These are phyloP conservation scores for Raddia distichophylla DNA, from an alignment of 176 grass and related monocot genomes.

Conservation along the genomic window DNA sequence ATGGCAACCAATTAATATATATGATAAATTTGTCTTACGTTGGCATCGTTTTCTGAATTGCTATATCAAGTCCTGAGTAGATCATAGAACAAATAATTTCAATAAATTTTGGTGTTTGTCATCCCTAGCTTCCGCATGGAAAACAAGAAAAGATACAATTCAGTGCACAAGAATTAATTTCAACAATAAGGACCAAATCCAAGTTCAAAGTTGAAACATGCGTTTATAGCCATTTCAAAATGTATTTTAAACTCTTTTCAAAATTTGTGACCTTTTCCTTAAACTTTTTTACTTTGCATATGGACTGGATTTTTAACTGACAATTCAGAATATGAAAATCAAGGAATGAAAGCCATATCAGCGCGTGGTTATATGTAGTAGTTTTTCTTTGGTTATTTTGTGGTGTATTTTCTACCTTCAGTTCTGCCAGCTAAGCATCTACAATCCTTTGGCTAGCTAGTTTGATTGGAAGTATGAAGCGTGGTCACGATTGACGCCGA, in stretches of 20 bases:
- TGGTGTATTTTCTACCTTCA: not conserved
- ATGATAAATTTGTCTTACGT: not conserved
- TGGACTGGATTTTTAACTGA: not conserved
- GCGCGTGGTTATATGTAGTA: not conserved
- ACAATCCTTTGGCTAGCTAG: not conserved
- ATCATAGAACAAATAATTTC: not conserved
- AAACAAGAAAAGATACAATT: no score
- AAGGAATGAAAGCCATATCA: not conserved
- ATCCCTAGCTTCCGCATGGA: not conserved
- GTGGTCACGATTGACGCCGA: constrained; percentile 8
- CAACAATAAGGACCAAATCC: no score
- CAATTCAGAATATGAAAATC: not conserved
- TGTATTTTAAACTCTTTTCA: not conserved
- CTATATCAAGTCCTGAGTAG: not conserved
- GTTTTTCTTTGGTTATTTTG: not conserved
- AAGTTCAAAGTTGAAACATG: no score
- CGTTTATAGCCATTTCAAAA: not conserved
- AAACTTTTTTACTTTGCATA: not conserved
- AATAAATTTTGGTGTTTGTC: not conserved
- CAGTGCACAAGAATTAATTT: no score
- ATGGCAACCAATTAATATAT: no score
- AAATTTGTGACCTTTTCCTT: not conserved
- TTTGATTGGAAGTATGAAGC: not conserved
- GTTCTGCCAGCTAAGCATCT: not conserved
- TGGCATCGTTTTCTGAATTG: not conserved